Evolutionary conservation across 2,329 filamentous ascomycete species (phyloP), one percentile per base, ranked within the genome.

Genomic region (Sporothrix brunneoviolacea): DNA sequence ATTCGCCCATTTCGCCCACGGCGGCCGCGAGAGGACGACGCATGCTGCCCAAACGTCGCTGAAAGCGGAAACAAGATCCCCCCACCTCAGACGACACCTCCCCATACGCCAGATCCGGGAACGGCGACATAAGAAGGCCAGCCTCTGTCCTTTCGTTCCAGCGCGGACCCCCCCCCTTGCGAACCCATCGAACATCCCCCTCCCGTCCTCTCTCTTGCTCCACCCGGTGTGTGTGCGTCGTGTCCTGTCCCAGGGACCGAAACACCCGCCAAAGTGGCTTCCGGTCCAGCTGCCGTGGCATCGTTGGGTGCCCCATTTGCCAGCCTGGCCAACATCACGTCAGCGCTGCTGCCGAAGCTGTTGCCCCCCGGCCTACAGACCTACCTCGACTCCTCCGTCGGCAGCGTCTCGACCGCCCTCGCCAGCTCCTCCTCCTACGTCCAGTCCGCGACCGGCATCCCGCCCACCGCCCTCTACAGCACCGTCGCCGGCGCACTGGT

Each of bases 221-320:
- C 12, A 12, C n/a, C 19, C 18, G 8, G 28, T 18, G 47, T 27
- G 30, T 43, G 38, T 28, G 39, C 41, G 32, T 54, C 42, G 65
- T 66, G 66, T 70, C 64, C 67, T 70, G 59, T 62, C 57, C 55
- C 30, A 40, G 62, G 64, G 66, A 69, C 65, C 67, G 55, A 59
- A 64, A 62, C 62, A 61, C 59, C 65, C 69, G 71, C 67, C 76
- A 82, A 81, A 67, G 77, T 82, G 79, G 79, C 77, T 80, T 81
- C 78, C 65, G 68, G 69, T 68, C 71, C 75, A 67, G 69, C 68
- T 65, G 63, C 70, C 63, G 71, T 74, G 76, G 79, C 77, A 77
- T 80, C 79, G 63, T 73, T 75, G 67, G 79, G 79, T 80, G 80
- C 77, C 70, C 63, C 66, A 53, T 61, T 70, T 58, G 64, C 69